A percentile compares a stretch with the other conserved stretches of the same genome.
Conservation (phyloP, 495 filamentous ascomycete species). For the Terfezia claveryi region DNA sequence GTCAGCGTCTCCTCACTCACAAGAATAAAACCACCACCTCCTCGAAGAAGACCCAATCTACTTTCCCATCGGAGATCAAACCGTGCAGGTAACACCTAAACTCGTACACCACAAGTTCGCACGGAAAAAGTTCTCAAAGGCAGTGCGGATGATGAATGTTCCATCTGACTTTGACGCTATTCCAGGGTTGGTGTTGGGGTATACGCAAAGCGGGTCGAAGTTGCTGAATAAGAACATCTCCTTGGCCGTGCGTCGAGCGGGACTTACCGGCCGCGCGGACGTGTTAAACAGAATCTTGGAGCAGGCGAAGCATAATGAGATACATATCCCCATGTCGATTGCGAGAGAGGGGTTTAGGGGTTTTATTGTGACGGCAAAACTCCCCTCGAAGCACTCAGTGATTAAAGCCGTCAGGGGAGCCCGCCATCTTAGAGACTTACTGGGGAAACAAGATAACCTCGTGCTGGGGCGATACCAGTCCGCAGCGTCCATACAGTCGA, state of each 20-base stretch:
- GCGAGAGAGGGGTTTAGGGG: too few species aligned
- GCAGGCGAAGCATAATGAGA: not conserved
- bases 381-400: too few species aligned
- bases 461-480: too few species aligned
- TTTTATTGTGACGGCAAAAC: too few species aligned
- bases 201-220: conserved; percentile 11
- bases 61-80: conserved; percentile 36
- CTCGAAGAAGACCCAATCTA: conserved; percentile 37
- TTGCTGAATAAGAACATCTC: not conserved
- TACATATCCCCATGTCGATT: too few species aligned
- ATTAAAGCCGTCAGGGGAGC: too few species aligned
- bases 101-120: conserved; percentile 16
- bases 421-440: too few species aligned
- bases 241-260: conserved; percentile 2
- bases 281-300: conserved; percentile 5
- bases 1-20: conserved; percentile 35
- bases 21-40: conserved; percentile 26
- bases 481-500: too few species aligned
- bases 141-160: conserved; percentile 29
- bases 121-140: conserved; percentile 20
- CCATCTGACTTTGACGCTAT: conserved; percentile 40
- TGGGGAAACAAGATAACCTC: too few species aligned
- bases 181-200: conserved; percentile 33
- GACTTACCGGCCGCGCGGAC: conserved; percentile 2
- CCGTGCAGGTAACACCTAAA: conserved; percentile 4